A percentile compares a stretch with the other conserved stretches of the same genome.
Evolutionary conservation across 768 basidiomycete species (phyloP).

Genomic region (Cystofilobasidium ferigula): DNA sequence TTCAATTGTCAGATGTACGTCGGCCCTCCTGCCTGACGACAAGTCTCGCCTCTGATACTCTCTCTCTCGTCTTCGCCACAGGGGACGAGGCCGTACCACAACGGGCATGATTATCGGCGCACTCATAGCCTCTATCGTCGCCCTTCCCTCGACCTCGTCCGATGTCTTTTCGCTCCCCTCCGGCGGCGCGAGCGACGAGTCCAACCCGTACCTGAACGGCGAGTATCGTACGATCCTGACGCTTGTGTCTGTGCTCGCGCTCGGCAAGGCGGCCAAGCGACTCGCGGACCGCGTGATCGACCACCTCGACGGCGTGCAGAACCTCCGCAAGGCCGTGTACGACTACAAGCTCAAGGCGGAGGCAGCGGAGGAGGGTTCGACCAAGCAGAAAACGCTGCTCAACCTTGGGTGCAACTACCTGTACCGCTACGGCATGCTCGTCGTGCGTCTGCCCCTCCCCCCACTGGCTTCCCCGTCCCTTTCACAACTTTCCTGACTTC

Average conservation of each 20-base stretch:
- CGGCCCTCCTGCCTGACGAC: conserved; percentile 29
- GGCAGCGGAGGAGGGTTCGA: conserved; percentile 63
- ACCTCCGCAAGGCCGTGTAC: conserved; percentile 85
- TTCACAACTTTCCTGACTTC: conserved; percentile 51
- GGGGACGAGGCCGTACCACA: conserved; percentile 55
- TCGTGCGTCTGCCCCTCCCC: background rate
- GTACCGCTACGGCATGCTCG: conserved; percentile 40
- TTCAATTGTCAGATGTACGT: conserved; percentile 96
- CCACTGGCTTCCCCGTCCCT: background rate
- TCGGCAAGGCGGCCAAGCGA: conserved; percentile 85
- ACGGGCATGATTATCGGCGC: conserved; percentile 91
- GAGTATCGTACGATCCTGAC: conserved; percentile 96
- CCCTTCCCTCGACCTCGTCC: conserved; percentile 30
- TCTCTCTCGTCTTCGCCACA: background rate
- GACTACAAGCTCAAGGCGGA: conserved; percentile 76
- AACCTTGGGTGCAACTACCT: conserved; percentile 79
- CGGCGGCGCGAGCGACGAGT: background rate
- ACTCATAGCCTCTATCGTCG: conserved; percentile 54
- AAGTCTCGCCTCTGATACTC: background rate
- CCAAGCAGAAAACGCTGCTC: conserved; percentile 63
- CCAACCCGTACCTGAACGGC: conserved; percentile 37
- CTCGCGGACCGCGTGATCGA: conserved; percentile 59
- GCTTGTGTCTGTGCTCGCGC: conserved; percentile 77
- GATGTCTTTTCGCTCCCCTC: conserved; percentile 1
- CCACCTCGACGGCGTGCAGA: conserved; percentile 65